Evolutionary conservation across 2,329 filamentous ascomycete species (phyloP), one percentile per base, ranked within the genome.

Genomic region (Ceratocystis cubensis): DNA sequence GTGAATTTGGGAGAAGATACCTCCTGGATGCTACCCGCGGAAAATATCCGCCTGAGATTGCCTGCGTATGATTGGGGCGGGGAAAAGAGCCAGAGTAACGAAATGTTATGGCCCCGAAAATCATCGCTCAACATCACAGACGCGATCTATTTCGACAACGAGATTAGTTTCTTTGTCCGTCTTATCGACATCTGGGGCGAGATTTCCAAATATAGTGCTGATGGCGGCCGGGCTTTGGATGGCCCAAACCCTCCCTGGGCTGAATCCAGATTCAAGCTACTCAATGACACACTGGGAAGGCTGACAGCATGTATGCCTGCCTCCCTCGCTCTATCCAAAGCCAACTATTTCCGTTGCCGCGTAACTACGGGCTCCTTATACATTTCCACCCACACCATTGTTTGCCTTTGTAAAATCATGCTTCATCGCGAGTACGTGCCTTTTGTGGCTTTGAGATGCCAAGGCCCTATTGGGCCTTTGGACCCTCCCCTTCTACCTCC

Each of bases 371-470:
- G 41, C 5, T 33, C 65, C 20, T 37, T 66, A 6, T 66, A 66
- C 44, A 61, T 66, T 20, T 63, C 61, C 10, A 64, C 90, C 65
- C 87, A 90, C 71, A 84, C 85, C 70, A 80, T 88, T 0, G 81
- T 84, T 67, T 81, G 82, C 1, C 77, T 89, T 1, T 88, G 84
- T 72, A 80, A 82, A 66, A 85, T 90, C 69, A 84, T 88, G 61
- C 69, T 73, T 17, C 67, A 70, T 48, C 70, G 72, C 45, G 72
- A 73, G 62, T 70, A 71, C 61, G 69, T 73, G 7, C 71, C 72
- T 2, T 72, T 73, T 68, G 67, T 73, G 2, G 71, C 72, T 2
- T 65, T 72, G 17, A 78, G 79, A 7, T 83, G 79, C 70, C 69
- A 71, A 1, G 74, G 72, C 22, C 82, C 82, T 0, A 70, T 75